A percentile compares a stretch with the other conserved stretches of the same genome.
phyloP scores from a whole-genome alignment of 2,329 filamentous ascomycete species.

The Talaromyces sp. region DNA sequence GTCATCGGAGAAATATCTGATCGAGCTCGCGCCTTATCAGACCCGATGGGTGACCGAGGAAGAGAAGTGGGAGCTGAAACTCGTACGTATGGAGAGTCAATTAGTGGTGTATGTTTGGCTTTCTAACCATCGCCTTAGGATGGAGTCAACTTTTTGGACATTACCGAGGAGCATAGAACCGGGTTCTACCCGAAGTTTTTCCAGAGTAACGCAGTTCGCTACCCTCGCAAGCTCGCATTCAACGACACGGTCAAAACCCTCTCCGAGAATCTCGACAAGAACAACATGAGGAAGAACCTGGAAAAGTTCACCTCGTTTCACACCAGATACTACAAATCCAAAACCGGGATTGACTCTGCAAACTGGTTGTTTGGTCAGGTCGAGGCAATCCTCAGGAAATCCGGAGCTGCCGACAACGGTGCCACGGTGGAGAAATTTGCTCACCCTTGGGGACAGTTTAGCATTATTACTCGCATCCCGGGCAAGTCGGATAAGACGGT shows the following conservation, averaged over 20 bases:
- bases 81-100: conserved; percentile 47
- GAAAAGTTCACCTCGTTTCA: conserved; percentile 59
- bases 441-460: conserved; percentile 84
- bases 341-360: conserved; percentile 72
- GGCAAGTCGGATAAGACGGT: conserved; percentile 78
- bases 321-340: conserved; percentile 54
- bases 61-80: conserved; percentile 85
- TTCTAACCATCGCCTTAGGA: conserved; percentile 49
- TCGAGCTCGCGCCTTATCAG: conserved; percentile 79
- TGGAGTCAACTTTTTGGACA: conserved; percentile 88
- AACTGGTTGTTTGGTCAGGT: conserved; percentile 79
- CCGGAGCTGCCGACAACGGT: conserved; percentile 61
- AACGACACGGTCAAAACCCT: conserved; percentile 63
- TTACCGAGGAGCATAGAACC: conserved; percentile 61
- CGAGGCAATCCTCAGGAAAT: conserved; percentile 61
- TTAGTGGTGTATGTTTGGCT: neutral
- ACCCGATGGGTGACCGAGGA: conserved; percentile 87
- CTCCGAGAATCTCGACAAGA: conserved; percentile 63
- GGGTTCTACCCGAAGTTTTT: conserved; percentile 51
- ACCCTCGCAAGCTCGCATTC: conserved; percentile 60
- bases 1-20: conserved; percentile 57
- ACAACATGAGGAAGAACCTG: conserved; percentile 70
- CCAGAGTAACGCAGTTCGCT: conserved; percentile 47
- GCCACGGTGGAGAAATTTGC: conserved; percentile 68
- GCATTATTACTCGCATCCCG: conserved; percentile 85